Evolutionary conservation across 352 stramenopile species (phyloP), one percentile per base, ranked within the genome.

Genomic region (Phytophthora cryptogea): DNA sequence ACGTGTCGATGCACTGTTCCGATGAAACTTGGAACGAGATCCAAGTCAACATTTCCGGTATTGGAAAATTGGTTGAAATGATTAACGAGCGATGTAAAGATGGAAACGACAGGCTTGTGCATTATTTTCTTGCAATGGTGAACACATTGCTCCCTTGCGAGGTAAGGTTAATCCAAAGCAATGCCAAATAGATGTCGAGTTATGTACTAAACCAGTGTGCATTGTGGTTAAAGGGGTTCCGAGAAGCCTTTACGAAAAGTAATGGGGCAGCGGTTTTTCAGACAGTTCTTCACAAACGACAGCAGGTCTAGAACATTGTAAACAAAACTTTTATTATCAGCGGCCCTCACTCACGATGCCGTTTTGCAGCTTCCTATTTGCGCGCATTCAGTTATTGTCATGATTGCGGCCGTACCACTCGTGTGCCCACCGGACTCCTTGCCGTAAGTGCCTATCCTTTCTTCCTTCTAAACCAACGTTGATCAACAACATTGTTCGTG

Each of bases 11-110:
- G 6, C 49, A 66, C 10, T 66, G 37, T 42, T 37, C 62, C n/a
- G 37, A 70, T 8, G 62, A 66, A 23, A 56, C 33, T 13, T 70
- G 62, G 62, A 54, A 36, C 13, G 43, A 55, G 37, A 52, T 70
- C 4, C 54, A 55, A 63, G 13, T 39, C 8, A 53, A 54, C 33
- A 28, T 26, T 8, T 28, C 32, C 8, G 37, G 49, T 7, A 41
- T 70, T 10, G 40, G 7, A 27, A 54, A 43, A 20, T 70, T 49
- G 56, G 20, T 70, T 37, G 31, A 66, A 52, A 37, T 45, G 39
- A 45, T 58, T 16, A 36, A 16, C 7, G 32, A 44, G 1, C 39
- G 62, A 31, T 66, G 55, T 16, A 36, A 57, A 35, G 48, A 53
- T 14, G 48, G 39, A 20, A 53, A 56, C 36, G 62, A 70, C 16